Conservation (phyloP, 805 yeast species). For the Kregervanrija fluxuum region DNA sequence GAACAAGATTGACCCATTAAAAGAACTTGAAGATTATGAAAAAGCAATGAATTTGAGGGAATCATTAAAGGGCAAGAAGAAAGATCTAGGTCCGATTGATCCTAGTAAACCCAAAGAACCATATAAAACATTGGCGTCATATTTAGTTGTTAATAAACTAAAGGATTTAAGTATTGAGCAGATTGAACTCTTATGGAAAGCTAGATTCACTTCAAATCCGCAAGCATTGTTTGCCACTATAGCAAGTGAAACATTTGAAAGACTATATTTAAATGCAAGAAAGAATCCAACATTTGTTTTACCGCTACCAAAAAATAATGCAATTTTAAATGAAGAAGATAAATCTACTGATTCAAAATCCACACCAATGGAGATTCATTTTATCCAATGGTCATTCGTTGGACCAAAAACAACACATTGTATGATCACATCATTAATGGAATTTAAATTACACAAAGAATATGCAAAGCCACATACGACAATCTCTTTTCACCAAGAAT, state of each 20-base stretch:
- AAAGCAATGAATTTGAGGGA: constrained; percentile 16
- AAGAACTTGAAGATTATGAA: constrained; percentile 50
- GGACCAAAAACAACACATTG: constrained; percentile 82
- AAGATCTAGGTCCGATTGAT: constrained; percentile 27
- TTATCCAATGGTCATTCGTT: constrained; percentile 88
- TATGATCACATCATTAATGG: constrained; percentile 84
- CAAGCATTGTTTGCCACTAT: constrained; percentile 60
- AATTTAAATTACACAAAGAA: constrained; percentile 83
- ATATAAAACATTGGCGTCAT: constrained; percentile 66
- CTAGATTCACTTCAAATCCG: constrained; percentile 62
- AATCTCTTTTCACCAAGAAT: constrained; percentile 76
- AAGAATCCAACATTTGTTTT: constrained; percentile 78
- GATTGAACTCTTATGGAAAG: constrained; percentile 81
- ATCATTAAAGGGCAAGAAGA: constrained; percentile 13
- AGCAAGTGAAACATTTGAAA: constrained; percentile 50
- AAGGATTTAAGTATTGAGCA: constrained; percentile 49
- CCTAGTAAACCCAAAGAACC: constrained; percentile 35
- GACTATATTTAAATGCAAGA: constrained; percentile 58
- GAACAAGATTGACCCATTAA: constrained; percentile 60
- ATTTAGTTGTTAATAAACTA: constrained; percentile 62
- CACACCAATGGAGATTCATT: constrained; percentile 67
- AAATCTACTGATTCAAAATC: constrained; percentile 22
- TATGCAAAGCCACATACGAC: constrained; percentile 95
- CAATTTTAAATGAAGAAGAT: constrained; percentile 28
- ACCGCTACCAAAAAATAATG: constrained; percentile 69